Conservation (phyloP, 306 rosid species). For the Ziziphus jujuba region DNA sequence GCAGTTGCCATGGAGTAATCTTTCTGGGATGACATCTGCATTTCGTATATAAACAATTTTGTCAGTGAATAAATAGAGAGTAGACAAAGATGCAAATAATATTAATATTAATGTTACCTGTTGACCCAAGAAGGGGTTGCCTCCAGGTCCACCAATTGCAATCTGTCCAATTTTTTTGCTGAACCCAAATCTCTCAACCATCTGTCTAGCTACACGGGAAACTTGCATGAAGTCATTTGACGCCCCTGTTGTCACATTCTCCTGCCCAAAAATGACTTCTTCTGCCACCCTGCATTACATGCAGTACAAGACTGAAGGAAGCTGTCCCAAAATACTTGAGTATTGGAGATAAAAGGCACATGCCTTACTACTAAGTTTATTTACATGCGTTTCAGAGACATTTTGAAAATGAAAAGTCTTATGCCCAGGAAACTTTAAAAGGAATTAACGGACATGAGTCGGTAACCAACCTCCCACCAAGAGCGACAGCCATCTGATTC, state of each 20-base stretch:
- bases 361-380: not conserved
- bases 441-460: not conserved
- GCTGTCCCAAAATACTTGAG: not conserved
- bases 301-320: not conserved
- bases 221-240: conserved; percentile 99
- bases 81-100: not conserved
- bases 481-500: conserved; percentile 99
- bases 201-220: conserved; percentile 94
- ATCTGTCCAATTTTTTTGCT: conserved; percentile 95
- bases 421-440: not conserved
- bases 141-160: conserved; percentile 90
- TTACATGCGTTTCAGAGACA: conserved; percentile 12
- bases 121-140: conserved; percentile 98
- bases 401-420: not conserved
- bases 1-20: conserved; percentile 97
- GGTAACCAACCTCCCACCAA: conserved; percentile 57
- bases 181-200: conserved; percentile 99
- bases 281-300: conserved; percentile 74
- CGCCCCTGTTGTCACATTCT: conserved; percentile 95
- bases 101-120: conserved; percentile 46
- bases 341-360: too few species aligned
- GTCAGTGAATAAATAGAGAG: not conserved
- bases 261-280: conserved; percentile 67
- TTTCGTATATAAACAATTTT: conserved; percentile 8
- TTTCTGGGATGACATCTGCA: conserved; percentile 87